Evolutionary conservation across 2,329 filamentous ascomycete species (phyloP), one percentile per base, ranked within the genome.

Genomic region (Tricladium varicosporioides): DNA sequence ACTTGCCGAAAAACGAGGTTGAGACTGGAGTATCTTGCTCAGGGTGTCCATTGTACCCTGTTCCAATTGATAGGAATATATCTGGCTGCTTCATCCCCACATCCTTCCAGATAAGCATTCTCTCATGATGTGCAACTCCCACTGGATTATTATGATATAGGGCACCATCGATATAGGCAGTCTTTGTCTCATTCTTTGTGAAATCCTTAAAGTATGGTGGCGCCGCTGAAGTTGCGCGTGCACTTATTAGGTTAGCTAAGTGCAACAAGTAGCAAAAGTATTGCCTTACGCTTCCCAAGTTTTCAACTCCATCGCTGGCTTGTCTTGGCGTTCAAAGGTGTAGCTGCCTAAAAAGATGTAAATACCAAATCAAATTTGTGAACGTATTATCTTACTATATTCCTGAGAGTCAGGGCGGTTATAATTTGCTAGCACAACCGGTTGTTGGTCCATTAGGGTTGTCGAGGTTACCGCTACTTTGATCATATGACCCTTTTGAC

Each of bases 381-480:
- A 40, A 42, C 44, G 11, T 8, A 2, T 40, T 22, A 48, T 16
- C 44, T 27, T 27, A 27, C 22, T 27, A 27, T 27, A 27, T 9
- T 48, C 18, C 16, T 48, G 53, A 45, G 11, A 18, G 22, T 51
- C 19, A 22, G 16, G 36, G 19, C 57, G 48, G 19, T 55, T 55
- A n/a, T 59, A 53, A 19, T 59, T 53, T 13, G 46, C 44, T 10
- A 58, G 16, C 5, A 55, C 22, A 8, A 50, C 48, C 7, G 32
- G 22, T 15, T 48, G 27, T n/a, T 58, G 18, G 10, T 32, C 42
- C 10, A 14, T 47, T 2, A 40, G 19, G 2, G 45, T 54, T 14
- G 56, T 54, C 13, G 55, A 33, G 13, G 47, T 40, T 1, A 54
- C 51, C 2, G 56, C 56, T 2, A 54, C 51, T 43, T 54, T 58